Percentiles rank a stretch among this genome's conserved stretches.
Evolutionary conservation across 1,284 basidiomycete genomes (phyloP).

Genomic region (Amylostereum chailletii): DNA sequence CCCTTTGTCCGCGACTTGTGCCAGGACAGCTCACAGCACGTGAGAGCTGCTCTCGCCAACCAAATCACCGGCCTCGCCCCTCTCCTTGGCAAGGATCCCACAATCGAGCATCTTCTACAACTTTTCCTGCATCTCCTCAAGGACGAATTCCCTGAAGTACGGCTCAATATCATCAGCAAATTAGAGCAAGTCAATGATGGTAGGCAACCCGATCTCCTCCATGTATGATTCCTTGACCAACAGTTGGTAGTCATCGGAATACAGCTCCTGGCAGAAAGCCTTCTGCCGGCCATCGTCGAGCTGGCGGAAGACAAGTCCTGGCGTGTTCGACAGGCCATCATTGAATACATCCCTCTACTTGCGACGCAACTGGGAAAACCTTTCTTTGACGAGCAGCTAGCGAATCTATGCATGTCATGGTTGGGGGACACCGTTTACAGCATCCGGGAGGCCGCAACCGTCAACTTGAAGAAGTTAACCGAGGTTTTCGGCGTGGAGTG

Average conservation of each 20-base stretch:
- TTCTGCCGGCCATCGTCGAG: slow-evolving; percentile 96
- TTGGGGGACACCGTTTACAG: slow-evolving; percentile 97
- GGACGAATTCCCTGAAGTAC: slow-evolving; percentile 98
- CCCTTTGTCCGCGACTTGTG: slow-evolving; percentile 97
- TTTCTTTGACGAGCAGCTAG: slow-evolving; percentile 98
- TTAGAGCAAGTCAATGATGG: slow-evolving; percentile 93
- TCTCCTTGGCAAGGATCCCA: slow-evolving; percentile 88
- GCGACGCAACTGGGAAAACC: slow-evolving; percentile 94
- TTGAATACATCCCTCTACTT: slow-evolving; percentile 95
- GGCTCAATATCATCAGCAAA: slow-evolving; percentile 98
- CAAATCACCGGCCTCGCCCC: slow-evolving; percentile 98
- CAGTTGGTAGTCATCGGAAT: slow-evolving; percentile 83
- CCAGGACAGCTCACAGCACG: slow-evolving; percentile 93
- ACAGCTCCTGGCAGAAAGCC: slow-evolving; percentile 89
- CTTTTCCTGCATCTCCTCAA: slow-evolving; percentile 95
- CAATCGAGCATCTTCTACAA: slow-evolving; percentile 94
- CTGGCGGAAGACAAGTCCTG: slow-evolving; percentile 99
- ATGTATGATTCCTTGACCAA: slow-evolving; percentile 5
- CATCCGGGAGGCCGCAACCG: slow-evolving; percentile 95
- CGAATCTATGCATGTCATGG: slow-evolving; percentile 98
- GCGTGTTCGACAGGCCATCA: slow-evolving; percentile 99
- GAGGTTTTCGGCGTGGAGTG: slow-evolving; percentile 99
- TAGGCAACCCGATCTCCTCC: slow-evolving; percentile 25
- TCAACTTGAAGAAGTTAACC: slow-evolving; percentile 95
- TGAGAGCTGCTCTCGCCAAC: slow-evolving; percentile 92